Evolutionary conservation across 2,329 filamentous ascomycete genomes (phyloP), one percentile per base, ranked within the genome.

Genomic region (Fusarium sp.): DNA sequence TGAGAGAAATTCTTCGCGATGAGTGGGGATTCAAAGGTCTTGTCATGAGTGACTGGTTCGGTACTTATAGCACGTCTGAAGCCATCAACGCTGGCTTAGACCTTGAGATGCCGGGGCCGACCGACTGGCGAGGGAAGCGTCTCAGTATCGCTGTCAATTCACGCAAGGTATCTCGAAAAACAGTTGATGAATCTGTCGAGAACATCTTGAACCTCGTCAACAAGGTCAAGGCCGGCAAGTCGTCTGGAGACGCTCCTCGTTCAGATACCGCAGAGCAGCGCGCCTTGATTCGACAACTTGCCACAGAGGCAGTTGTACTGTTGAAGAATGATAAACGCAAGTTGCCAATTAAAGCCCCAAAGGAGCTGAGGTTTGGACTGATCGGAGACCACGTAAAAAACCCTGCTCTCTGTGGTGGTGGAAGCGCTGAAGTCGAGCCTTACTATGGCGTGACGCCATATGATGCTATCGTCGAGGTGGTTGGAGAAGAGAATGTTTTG

Each of bases 331-430:
- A 58, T 2, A 49, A 41, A 0, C 6, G 29, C 3, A 32, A n/a
- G 1, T 5, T 65, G 2, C 62, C 62, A 0, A 63, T 65, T n/a
- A 42, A 69, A 19, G 51, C 62, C 6, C 47, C 57, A 0, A 49
- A 66, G 25, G 60, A 57, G 2, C 42, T 79, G 1, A 74, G 82
- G 11, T 78, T 70, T 7, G 69, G 70, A 2, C 49, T 75, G 4
- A 71, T 77, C 29, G 73, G 74, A 2, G 71, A 75, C 11, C 84
- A 85, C 13, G 65, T 73, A 27, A 73, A 72, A 42, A 66, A 70
- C 7, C 71, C 75, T 21, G 59, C 73, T 11, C 64, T 74, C 1
- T 70, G 70, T 1, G 75, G 75, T 1, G 74, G 75, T 14, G 75
- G 75, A 5, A 75, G 72, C 19, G 73, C 75, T 1, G 70, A 70